Evolutionary conservation across 192 early-diverging fungal genomes (phyloP).

Genomic region (Coemansia sp.): DNA sequence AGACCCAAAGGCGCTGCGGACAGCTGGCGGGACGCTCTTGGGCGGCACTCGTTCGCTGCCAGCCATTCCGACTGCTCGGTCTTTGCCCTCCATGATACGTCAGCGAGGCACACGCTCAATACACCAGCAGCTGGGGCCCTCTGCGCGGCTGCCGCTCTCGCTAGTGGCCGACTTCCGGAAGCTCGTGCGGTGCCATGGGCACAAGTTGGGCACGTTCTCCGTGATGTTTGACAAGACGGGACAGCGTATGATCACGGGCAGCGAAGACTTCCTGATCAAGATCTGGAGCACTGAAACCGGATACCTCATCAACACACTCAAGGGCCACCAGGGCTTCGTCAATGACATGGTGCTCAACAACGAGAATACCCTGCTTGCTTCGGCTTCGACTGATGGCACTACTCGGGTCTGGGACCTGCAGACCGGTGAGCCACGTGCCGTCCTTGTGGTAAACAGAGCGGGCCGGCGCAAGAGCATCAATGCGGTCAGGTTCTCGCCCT

Average conservation of each 20-base stretch:
- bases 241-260: slow-evolving; percentile 75
- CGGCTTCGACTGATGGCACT: slow-evolving; percentile 73
- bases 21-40: slow-evolving; percentile 40
- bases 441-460: slow-evolving; percentile 49
- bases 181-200: slow-evolving; percentile 68
- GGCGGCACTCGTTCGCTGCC: slow-evolving; percentile 27
- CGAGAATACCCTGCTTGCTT: slow-evolving; percentile 77
- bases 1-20: slow-evolving; percentile 21
- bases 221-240: slow-evolving; percentile 74
- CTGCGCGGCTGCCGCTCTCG: slow-evolving; percentile 2
- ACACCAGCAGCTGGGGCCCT: not conserved
- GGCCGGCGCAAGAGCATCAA: slow-evolving; percentile 60
- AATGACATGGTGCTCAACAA: slow-evolving; percentile 74
- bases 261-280: slow-evolving; percentile 84
- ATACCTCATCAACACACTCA: slow-evolving; percentile 74
- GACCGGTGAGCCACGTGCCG: slow-evolving; percentile 64
- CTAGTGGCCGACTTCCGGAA: slow-evolving; percentile 33
- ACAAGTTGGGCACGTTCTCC: slow-evolving; percentile 73
- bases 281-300: slow-evolving; percentile 81
- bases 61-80: slow-evolving; percentile 13
- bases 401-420: slow-evolving; percentile 75
- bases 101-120: not conserved
- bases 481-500: slow-evolving; percentile 73
- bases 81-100: not conserved
- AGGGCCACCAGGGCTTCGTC: slow-evolving; percentile 75